These are phyloP conservation scores for Acanthamoeba royreba DNA, from an alignment of 208 protist species.

Conservation along the genomic window DNA sequence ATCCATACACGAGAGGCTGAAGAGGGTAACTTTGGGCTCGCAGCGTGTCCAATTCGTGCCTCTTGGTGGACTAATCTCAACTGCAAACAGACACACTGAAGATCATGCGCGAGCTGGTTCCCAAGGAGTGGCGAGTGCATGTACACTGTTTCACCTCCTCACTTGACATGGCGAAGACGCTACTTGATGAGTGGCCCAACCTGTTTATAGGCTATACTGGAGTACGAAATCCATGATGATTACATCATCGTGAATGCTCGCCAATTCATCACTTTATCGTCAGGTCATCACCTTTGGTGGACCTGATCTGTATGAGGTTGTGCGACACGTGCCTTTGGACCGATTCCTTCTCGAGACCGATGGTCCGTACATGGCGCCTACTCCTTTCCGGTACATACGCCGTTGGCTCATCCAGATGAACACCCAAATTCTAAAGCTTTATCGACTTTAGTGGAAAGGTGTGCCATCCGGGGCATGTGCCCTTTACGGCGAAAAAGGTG, in stretches of 20 bases:
- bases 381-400: slow-evolving; percentile 69
- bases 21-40: slow-evolving; percentile 47
- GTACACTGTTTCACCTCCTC: slow-evolving; percentile 78
- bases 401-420: background rate
- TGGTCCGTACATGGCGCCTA: slow-evolving; percentile 81
- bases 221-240: slow-evolving; percentile 46
- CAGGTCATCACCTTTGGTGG: slow-evolving; percentile 11
- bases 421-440: background rate
- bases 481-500: slow-evolving; percentile 72
- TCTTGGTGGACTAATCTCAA: background rate
- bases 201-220: slow-evolving; percentile 81
- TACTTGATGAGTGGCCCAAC: slow-evolving; percentile 72
- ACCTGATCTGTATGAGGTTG: slow-evolving; percentile 44
- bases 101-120: slow-evolving; percentile 68
- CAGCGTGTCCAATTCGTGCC: background rate
- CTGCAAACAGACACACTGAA: slow-evolving; percentile 53
- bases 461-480: slow-evolving; percentile 77
- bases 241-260: background rate
- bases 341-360: slow-evolving; percentile 81
- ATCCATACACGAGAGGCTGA: slow-evolving; percentile 80
- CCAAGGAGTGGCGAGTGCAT: slow-evolving; percentile 67
- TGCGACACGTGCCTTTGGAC: slow-evolving; percentile 71
- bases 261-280: background rate
- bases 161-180: slow-evolving; percentile 40
- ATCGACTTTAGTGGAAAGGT: background rate